Conservation (phyloP, 257 asterid species). For the Solanum pennellii region DNA sequence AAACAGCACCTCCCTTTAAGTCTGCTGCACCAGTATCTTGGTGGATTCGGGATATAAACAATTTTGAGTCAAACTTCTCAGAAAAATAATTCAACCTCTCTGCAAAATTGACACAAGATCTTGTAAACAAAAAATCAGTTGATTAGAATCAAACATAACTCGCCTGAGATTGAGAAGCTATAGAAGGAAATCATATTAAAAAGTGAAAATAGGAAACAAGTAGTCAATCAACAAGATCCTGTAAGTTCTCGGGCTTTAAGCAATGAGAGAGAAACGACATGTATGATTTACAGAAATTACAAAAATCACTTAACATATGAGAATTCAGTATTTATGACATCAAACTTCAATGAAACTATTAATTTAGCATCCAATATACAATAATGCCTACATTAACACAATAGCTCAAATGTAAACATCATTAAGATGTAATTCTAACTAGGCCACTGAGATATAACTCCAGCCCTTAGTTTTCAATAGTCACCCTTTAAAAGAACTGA, state of each 20-base stretch:
- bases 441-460: not conserved
- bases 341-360: not conserved
- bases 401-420: not conserved
- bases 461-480: not conserved
- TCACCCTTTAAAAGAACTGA: not conserved
- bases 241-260: not conserved
- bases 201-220: not conserved
- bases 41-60: slow-evolving; percentile 83
- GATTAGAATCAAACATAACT: not conserved
- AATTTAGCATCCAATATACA: not conserved
- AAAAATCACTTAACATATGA: not conserved
- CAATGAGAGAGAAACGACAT: not conserved
- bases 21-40: slow-evolving; percentile 82
- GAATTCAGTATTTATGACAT: not conserved
- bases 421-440: not conserved
- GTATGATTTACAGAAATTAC: not conserved
- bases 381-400: not conserved
- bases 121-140: not conserved
- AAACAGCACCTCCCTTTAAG: slow-evolving; percentile 75
- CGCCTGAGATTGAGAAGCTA: not conserved
- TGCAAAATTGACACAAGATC: slow-evolving; percentile 30
- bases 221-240: not conserved
- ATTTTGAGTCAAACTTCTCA: slow-evolving; percentile 79
- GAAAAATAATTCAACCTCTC: slow-evolving; percentile 80
- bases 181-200: not conserved